Conservation (phyloP, 2,329 filamentous ascomycete species). For the Nakataea oryzae region DNA sequence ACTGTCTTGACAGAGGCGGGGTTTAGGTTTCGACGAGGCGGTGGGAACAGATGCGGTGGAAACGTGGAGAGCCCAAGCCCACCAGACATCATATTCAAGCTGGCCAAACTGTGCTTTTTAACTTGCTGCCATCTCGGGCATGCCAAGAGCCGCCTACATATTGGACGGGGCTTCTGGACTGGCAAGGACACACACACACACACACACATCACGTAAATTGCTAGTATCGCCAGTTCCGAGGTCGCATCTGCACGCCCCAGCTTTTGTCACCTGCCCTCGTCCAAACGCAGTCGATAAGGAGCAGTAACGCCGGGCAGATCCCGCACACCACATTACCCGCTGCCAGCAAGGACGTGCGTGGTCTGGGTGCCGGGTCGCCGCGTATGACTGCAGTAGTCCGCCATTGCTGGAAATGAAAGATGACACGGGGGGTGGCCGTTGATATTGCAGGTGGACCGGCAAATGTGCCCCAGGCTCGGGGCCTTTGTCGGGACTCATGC, state of each 20-base stretch:
- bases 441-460: not conserved
- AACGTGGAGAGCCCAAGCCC: not conserved
- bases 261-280: not conserved
- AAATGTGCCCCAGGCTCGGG: not conserved
- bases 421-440: not conserved
- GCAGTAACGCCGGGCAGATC: not conserved
- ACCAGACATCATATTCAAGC: not conserved
- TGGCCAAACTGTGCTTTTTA: not conserved
- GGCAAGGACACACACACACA: not conserved
- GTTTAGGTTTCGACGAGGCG: not conserved
- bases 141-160: not conserved
- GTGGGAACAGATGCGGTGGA: not conserved
- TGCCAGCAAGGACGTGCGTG: not conserved
- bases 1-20: not conserved
- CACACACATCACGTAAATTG: not conserved
- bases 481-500: not conserved
- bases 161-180: not conserved
- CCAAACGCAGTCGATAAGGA: too few relatives aligned
- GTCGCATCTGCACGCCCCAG: not conserved
- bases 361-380: not conserved
- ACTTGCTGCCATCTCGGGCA: too few relatives aligned
- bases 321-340: not conserved
- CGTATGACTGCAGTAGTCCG: not conserved
- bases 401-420: not conserved
- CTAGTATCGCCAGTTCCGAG: not conserved